A percentile compares a stretch with the other conserved stretches of the same genome.
phyloP scores from a whole-genome alignment of 2,329 filamentous ascomycete species.

The Parascedosporium putredinis region DNA sequence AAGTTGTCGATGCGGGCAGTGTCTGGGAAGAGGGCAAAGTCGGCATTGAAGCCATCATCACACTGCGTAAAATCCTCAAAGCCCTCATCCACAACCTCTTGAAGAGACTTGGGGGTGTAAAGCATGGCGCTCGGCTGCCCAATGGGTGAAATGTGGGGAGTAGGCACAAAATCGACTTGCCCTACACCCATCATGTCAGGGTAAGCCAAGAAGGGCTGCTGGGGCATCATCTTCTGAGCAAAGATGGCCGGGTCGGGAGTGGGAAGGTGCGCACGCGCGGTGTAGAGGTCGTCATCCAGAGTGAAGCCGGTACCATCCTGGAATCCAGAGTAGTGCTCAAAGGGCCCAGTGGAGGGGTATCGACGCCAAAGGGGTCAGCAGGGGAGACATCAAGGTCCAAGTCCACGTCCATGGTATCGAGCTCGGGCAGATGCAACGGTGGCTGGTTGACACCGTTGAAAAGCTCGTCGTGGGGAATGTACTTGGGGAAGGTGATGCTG shows the following conservation, averaged over 20 bases:
- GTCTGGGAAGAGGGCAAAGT: slow-evolving; percentile 54
- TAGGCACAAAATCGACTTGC: slow-evolving; percentile 5
- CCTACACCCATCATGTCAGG: neutral
- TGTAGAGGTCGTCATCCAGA: slow-evolving; percentile 53
- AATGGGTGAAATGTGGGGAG: slow-evolving; percentile 52
- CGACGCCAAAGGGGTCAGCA: slow-evolving; percentile 22
- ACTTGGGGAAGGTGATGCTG: slow-evolving; percentile 37
- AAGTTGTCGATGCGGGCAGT: slow-evolving; percentile 29
- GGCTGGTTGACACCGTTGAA: slow-evolving; percentile 18
- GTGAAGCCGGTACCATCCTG: slow-evolving; percentile 52
- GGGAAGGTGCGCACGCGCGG: slow-evolving; percentile 38
- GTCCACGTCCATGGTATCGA: slow-evolving; percentile 31
- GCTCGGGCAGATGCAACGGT: slow-evolving; percentile 15
- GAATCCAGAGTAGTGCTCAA: slow-evolving; percentile 50
- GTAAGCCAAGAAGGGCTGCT: slow-evolving; percentile 15
- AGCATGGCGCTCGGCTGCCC: slow-evolving; percentile 61
- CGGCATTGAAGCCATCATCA: slow-evolving; percentile 34
- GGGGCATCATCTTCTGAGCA: slow-evolving; percentile 31
- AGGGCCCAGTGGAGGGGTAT: slow-evolving; percentile 19
- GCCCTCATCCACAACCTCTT: slow-evolving; percentile 50
- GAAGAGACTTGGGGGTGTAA: slow-evolving; percentile 53
- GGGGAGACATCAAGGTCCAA: slow-evolving; percentile 27
- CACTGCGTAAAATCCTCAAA: slow-evolving; percentile 43
- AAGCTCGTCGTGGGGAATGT: slow-evolving; percentile 38
- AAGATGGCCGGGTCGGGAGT: slow-evolving; percentile 24